phyloP scores from a whole-genome alignment of 805 yeast genomes.

The Phaffomyces thermotolerans region DNA sequence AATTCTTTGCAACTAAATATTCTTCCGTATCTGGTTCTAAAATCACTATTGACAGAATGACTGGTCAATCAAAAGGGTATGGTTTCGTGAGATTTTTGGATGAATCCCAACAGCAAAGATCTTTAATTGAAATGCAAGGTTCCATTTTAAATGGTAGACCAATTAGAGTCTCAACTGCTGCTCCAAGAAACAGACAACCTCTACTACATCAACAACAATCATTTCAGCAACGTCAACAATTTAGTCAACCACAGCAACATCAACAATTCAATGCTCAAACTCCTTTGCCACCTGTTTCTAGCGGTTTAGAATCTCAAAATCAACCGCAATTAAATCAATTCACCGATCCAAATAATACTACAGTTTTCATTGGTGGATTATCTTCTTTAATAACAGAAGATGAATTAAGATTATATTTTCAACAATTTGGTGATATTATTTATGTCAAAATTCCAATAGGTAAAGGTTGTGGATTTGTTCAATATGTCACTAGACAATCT shows the following conservation, averaged over 20 bases:
- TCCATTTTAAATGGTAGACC: conserved; percentile 62
- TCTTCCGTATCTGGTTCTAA: conserved; percentile 72
- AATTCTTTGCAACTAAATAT: conserved; percentile 59
- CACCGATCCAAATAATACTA: conserved; percentile 79
- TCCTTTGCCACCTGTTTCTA: conserved; percentile 12
- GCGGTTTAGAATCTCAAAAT: conserved; percentile 29
- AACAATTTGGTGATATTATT: conserved; percentile 66
- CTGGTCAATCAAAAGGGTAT: conserved; percentile 73
- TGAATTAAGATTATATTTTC: conserved; percentile 54
- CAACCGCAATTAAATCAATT: conserved; percentile 54
- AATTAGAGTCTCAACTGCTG: conserved; percentile 68
- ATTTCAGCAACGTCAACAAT: conserved; percentile 8
- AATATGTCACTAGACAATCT: conserved; percentile 64
- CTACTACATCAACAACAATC: conserved; percentile 14
- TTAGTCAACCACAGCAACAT: conserved; percentile 11
- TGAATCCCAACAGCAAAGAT: conserved; percentile 61
- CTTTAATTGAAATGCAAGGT: conserved; percentile 80
- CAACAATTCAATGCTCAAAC: conserved; percentile 12
- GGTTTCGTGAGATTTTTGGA: conserved; percentile 79
- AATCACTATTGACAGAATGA: conserved; percentile 65
- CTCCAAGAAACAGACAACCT: conserved; percentile 39
- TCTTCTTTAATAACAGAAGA: conserved; percentile 49
- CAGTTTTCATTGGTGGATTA: conserved; percentile 63
- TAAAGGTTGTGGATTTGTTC: conserved; percentile 81
- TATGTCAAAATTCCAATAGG: conserved; percentile 74